Conservation (phyloP, 108 stramenopile genomes). For the Skeletonema costatum region DNA sequence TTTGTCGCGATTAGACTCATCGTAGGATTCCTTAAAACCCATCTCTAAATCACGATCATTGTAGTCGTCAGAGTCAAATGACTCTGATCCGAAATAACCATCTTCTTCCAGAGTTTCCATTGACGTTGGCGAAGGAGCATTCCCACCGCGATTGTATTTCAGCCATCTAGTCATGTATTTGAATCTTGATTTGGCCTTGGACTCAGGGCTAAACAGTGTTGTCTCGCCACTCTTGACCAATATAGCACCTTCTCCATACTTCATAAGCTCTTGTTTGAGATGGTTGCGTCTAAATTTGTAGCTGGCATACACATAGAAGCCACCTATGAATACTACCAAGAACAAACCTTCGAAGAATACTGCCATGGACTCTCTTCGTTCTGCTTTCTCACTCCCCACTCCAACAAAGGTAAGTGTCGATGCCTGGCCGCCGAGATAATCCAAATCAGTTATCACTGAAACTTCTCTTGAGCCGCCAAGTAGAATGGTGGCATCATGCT, state of each 20-base stretch:
- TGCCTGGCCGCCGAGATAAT: slow-evolving; percentile 7
- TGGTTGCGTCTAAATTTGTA: slow-evolving; percentile 22
- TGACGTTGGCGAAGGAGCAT: background rate
- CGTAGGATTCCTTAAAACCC: slow-evolving; percentile 27
- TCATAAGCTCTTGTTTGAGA: slow-evolving; percentile 24
- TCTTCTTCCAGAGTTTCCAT: slow-evolving; percentile 27
- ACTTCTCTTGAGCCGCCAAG: slow-evolving; percentile 25
- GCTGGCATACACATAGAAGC: slow-evolving; percentile 32
- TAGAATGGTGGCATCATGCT: slow-evolving; percentile 24
- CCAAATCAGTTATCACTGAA: slow-evolving; percentile 24
- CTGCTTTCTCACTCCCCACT: background rate
- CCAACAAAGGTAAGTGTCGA: background rate
- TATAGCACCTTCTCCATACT: slow-evolving; percentile 15
- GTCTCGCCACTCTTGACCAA: slow-evolving; percentile 15
- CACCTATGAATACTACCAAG: slow-evolving; percentile 28
- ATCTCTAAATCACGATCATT: slow-evolving; percentile 33
- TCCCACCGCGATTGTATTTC: background rate
- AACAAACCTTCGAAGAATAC: slow-evolving; percentile 19
- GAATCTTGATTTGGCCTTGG: background rate
- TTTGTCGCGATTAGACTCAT: slow-evolving; percentile 19
- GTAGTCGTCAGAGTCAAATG: slow-evolving; percentile 19
- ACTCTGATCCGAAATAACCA: slow-evolving; percentile 31
- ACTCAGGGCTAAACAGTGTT: background rate
- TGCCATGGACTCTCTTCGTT: slow-evolving; percentile 27
- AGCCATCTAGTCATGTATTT: background rate